Percentiles rank a stretch among this genome's conserved stretches.
phyloP scores from a whole-genome alignment of 2,329 filamentous ascomycete species.

The Phyllosticta citriasiana region DNA sequence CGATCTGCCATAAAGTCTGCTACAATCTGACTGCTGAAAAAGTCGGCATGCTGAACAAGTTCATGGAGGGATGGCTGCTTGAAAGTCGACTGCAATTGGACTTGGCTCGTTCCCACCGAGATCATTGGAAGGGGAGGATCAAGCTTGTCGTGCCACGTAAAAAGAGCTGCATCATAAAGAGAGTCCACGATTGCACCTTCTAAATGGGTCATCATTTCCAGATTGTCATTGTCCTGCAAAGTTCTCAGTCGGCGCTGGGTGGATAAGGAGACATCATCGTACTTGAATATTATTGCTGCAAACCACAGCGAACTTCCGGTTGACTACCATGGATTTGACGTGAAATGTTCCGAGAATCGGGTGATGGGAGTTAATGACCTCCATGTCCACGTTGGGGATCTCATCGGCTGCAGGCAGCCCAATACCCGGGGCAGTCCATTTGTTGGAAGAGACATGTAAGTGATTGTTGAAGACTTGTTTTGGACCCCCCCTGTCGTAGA shows the following conservation, averaged over 20 bases:
- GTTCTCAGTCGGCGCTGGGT: not conserved
- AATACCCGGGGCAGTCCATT: slow-evolving; percentile 47
- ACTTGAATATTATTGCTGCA: slow-evolving; percentile 67
- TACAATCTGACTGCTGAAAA: too few relatives aligned
- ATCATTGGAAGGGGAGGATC: slow-evolving; percentile 50
- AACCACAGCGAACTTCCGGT: slow-evolving; percentile 58
- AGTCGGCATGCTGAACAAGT: slow-evolving; percentile 11
- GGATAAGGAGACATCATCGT: slow-evolving; percentile 11
- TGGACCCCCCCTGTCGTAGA: slow-evolving; percentile 62
- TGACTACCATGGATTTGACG: slow-evolving; percentile 67
- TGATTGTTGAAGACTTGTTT: slow-evolving; percentile 59
- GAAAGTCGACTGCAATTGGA: slow-evolving; percentile 13
- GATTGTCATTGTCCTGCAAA: slow-evolving; percentile 56
- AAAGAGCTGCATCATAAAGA: slow-evolving; percentile 62
- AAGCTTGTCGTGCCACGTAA: slow-evolving; percentile 59
- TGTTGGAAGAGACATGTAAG: slow-evolving; percentile 46
- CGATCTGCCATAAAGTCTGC: too few relatives aligned
- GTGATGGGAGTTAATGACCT: slow-evolving; percentile 64
- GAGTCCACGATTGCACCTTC: slow-evolving; percentile 69
- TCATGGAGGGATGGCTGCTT: slow-evolving; percentile 21
- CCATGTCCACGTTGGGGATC: slow-evolving; percentile 60
- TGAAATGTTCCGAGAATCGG: slow-evolving; percentile 66
- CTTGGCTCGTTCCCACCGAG: slow-evolving; percentile 37
- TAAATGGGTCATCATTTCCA: slow-evolving; percentile 71
- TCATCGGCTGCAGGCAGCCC: slow-evolving; percentile 52